Evolutionary conservation across 2,329 filamentous ascomycete species (phyloP), one percentile per base, ranked within the genome.

Genomic region (Ascochyta fabae): DNA sequence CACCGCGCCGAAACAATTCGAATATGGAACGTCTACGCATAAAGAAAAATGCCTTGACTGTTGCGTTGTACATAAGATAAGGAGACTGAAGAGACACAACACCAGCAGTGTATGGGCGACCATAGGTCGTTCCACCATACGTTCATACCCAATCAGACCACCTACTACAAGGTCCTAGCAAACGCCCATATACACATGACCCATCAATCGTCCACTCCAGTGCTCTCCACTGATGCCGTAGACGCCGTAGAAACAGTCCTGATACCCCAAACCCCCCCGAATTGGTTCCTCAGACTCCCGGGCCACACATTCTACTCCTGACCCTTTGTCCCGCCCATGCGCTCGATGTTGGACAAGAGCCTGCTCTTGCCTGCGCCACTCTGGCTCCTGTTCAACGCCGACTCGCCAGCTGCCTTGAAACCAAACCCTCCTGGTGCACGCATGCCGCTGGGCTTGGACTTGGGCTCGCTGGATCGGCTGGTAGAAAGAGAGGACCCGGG

Each of bases 321-420:
- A 13, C 54, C 48, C 38, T 57, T 64, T 12, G 61, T 60, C 2
- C 82, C 87, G 9, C 91, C 91, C 92, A 96, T 96, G 77, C 88
- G 86, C 80, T 96, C 91, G 73, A 96, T 95, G 16, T 89, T 92
- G 66, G 84, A 89, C 88, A 96, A 88, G 69, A 95, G 89, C 53
- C 89, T 87, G 69, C 88, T 91, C 67, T 90, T 83, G 40, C 48
- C 31, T 2, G 56, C 56, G 8, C 67, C 71, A 27, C 70, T 78
- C 31, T 68, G 69, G 43, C 71, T 75, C 38, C 72, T 64, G 23
- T 58, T 70, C 27, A 74, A 33, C n/a, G 68, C 71, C 2, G 65
- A 49, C 4, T 61, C 64, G 39, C 65, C 66, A 3, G 39, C 34
- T 10, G 73, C 72, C 9, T 65, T 62, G 46, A 66, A 71, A 6